Conservation (phyloP, 345 rosid genomes). For the Brassica cretica region DNA sequence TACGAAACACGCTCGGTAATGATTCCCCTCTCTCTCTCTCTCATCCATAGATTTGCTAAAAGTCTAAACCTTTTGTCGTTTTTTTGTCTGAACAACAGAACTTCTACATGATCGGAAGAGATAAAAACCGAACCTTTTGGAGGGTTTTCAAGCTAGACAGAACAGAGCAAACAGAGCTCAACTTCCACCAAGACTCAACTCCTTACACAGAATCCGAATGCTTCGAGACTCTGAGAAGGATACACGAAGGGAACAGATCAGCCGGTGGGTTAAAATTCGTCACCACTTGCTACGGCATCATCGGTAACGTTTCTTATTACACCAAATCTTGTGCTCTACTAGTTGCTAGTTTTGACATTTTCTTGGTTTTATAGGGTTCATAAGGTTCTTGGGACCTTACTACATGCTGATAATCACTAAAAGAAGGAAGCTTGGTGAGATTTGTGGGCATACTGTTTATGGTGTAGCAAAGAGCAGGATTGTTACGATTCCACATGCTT, state of each 20-base stretch:
- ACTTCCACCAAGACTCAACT: constrained; percentile 62
- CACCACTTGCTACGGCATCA: constrained; percentile 77
- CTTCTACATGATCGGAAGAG: constrained; percentile 86
- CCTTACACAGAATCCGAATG: constrained; percentile 73
- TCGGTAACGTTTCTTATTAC: constrained; percentile 49
- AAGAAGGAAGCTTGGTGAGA: constrained; percentile 80
- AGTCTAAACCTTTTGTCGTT: neutral
- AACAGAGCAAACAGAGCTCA: constrained; percentile 62
- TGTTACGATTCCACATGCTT: constrained; percentile 64
- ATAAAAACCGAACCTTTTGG: constrained; percentile 67
- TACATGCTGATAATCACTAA: constrained; percentile 89
- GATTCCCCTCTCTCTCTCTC: neutral
- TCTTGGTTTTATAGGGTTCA: constrained; percentile 56
- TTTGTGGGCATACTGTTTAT: constrained; percentile 77
- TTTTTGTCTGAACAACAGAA: constrained; percentile 46
- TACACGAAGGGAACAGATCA: constrained; percentile 77
- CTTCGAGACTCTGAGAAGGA: constrained; percentile 58
- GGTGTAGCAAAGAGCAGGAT: constrained; percentile 69
- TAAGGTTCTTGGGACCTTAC: constrained; percentile 90
- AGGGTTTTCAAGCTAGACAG: constrained; percentile 80
- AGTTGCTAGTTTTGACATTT: neutral
- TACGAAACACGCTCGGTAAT: constrained; percentile 85
- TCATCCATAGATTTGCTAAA: neutral
- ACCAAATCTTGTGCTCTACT: neutral
- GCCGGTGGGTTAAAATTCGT: constrained; percentile 87